A percentile compares a stretch with the other conserved stretches of the same genome.
Evolutionary conservation across 2,329 filamentous ascomycete genomes (phyloP).

Genomic region (Venturiaceae sp.): DNA sequence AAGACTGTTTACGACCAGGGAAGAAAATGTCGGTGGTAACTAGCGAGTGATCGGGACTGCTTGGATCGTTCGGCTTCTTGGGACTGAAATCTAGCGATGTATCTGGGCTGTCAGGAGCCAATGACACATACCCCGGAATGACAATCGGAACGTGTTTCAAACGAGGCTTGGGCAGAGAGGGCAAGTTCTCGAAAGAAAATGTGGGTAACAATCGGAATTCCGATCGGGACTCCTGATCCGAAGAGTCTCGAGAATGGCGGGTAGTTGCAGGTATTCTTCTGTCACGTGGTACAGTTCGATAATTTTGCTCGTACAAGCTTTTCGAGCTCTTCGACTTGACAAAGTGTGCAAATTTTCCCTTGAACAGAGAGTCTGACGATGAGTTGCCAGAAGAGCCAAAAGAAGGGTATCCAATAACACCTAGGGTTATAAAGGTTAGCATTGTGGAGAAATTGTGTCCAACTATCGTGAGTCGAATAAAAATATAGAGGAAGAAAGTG

Average conservation of each 20-base stretch:
- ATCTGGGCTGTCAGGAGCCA: slow-evolving; percentile 24
- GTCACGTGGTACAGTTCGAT: background rate
- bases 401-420: slow-evolving; percentile 10
- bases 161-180: slow-evolving; percentile 12
- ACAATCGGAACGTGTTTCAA: slow-evolving; percentile 35
- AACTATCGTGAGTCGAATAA: background rate
- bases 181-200: slow-evolving; percentile 10
- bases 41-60: slow-evolving; percentile 11
- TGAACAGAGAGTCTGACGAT: background rate
- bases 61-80: background rate
- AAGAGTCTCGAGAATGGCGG: background rate
- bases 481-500: background rate
- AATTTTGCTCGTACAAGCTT: background rate
- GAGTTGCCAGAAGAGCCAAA: slow-evolving; percentile 7
- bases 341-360: background rate
- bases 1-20: slow-evolving; percentile 18
- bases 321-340: background rate
- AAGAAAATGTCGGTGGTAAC: slow-evolving; percentile 19
- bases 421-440: slow-evolving; percentile 2
- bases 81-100: background rate
- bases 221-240: background rate
- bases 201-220: background rate
- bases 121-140: slow-evolving; percentile 28
- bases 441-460: background rate
- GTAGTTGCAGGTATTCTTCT: background rate